Conservation (phyloP, 2,329 filamentous ascomycete genomes). For the Stachybotrys elegans region DNA sequence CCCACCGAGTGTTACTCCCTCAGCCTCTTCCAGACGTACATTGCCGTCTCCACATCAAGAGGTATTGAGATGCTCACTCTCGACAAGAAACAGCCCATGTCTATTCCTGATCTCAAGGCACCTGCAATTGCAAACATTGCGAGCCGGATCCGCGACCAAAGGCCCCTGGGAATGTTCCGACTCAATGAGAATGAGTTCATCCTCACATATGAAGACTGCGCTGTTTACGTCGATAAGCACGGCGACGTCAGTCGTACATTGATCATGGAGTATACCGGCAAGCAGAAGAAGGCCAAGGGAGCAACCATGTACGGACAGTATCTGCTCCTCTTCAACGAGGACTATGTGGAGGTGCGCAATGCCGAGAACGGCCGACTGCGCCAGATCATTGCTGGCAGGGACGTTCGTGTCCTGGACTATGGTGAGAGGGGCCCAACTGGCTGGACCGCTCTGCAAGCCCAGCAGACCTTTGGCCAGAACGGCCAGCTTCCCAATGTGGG, state of each 20-base stretch:
- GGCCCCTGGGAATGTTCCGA: constrained; percentile 92
- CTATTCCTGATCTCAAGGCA: constrained; percentile 79
- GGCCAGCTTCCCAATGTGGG: constrained; percentile 28
- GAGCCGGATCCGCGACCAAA: constrained; percentile 73
- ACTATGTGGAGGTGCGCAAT: constrained; percentile 96
- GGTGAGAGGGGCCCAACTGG: constrained; percentile 62
- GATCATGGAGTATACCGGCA: constrained; percentile 99
- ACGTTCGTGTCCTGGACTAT: constrained; percentile 87
- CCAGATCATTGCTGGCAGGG: constrained; percentile 88
- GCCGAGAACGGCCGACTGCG: constrained; percentile 90
- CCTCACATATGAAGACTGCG: constrained; percentile 87
- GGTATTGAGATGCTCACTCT: constrained; percentile 95
- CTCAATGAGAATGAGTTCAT: constrained; percentile 90
- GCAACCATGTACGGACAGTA: constrained; percentile 91
- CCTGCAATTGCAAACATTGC: constrained; percentile 81
- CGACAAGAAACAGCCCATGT: constrained; percentile 95
- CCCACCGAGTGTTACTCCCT: constrained; percentile 91
- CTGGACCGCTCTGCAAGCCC: constrained; percentile 30
- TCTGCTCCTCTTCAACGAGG: constrained; percentile 86
- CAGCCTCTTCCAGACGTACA: constrained; percentile 91
- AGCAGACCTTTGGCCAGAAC: constrained; percentile 28
- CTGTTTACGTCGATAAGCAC: constrained; percentile 97
- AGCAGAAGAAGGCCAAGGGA: constrained; percentile 67
- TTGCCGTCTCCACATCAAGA: constrained; percentile 84
- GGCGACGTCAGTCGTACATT: constrained; percentile 90